Conservation (phyloP, 2,329 filamentous ascomycete genomes). For the Pseudocercospora cruenta region DNA sequence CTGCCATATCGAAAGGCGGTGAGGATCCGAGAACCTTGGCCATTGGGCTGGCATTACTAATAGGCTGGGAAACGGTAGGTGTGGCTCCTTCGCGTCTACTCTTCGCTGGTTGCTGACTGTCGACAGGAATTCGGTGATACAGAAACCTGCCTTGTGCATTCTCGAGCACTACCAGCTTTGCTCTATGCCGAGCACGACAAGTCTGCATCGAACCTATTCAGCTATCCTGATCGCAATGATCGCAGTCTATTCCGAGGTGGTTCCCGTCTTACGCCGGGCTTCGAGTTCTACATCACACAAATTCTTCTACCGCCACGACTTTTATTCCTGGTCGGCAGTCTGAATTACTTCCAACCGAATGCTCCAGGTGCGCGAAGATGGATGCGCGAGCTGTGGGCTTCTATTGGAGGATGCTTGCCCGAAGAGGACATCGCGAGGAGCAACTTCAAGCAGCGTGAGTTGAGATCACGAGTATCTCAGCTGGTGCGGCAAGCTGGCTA, state of each 20-base stretch:
- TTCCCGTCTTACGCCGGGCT: background rate
- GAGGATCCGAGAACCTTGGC: conserved; percentile 5
- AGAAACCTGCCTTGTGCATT: conserved; percentile 1
- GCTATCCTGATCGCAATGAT: background rate
- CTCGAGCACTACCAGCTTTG: background rate
- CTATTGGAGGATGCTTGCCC: conserved; percentile 3
- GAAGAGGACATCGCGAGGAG: background rate
- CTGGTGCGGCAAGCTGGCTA: conserved; percentile 1
- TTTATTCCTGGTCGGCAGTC: conserved; percentile 2
- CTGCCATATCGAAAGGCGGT: background rate
- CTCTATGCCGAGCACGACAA: background rate
- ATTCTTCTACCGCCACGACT: conserved; percentile 3
- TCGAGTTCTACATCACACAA: conserved; percentile 5
- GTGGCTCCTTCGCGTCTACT: background rate
- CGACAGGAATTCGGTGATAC: conserved; percentile 6
- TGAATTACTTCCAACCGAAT: background rate
- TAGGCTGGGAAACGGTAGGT: conserved; percentile 10
- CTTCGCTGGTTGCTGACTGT: background rate
- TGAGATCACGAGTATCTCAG: conserved; percentile 6
- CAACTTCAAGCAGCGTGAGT: background rate
- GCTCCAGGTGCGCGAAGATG: background rate
- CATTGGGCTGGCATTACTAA: conserved; percentile 2
- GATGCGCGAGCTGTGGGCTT: conserved; percentile 10
- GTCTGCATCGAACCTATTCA: background rate
- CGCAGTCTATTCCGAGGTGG: background rate